Evolutionary conservation across 2,329 filamentous ascomycete species (phyloP).

Genomic region (Pseudocercospora crystallina): DNA sequence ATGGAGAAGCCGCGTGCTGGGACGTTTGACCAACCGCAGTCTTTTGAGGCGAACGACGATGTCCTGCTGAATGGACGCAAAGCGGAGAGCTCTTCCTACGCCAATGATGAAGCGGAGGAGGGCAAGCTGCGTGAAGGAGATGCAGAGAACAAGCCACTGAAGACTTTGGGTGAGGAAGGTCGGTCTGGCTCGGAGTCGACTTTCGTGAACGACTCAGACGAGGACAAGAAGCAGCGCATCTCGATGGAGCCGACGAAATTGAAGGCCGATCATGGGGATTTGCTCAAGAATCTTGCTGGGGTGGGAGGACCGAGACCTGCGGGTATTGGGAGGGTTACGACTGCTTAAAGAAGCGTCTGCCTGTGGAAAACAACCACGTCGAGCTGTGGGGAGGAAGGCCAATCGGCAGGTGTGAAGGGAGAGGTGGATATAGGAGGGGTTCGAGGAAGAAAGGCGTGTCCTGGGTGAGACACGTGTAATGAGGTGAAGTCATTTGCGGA

Average conservation of each 20-base stretch:
- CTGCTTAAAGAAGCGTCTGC: no score
- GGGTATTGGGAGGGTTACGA: no score
- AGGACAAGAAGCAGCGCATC: background rate
- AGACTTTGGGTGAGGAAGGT: background rate
- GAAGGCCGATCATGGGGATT: slow-evolving; percentile 1
- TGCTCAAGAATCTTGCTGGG: slow-evolving; percentile 3
- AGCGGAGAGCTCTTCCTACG: background rate
- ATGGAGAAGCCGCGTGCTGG: slow-evolving; percentile 3
- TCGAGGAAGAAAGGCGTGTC: background rate
- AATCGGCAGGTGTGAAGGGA: no score
- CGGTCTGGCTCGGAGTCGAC: no score
- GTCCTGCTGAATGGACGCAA: slow-evolving; percentile 1
- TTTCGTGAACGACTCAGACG: slow-evolving; percentile 4
- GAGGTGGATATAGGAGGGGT: background rate
- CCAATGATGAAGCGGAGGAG: slow-evolving; percentile 3
- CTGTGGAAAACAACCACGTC: no score
- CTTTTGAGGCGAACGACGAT: background rate
- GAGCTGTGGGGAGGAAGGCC: no score
- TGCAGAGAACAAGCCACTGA: background rate
- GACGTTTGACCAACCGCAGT: background rate
- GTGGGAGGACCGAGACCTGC: no score
- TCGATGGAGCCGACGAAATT: background rate
- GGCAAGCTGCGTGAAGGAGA: background rate
- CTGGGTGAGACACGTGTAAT: slow-evolving; percentile 2
- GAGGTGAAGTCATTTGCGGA: no score